These are phyloP conservation scores for Neurospora sublineolata DNA, from an alignment of 495 filamentous ascomycete species.

Conservation along the genomic window DNA sequence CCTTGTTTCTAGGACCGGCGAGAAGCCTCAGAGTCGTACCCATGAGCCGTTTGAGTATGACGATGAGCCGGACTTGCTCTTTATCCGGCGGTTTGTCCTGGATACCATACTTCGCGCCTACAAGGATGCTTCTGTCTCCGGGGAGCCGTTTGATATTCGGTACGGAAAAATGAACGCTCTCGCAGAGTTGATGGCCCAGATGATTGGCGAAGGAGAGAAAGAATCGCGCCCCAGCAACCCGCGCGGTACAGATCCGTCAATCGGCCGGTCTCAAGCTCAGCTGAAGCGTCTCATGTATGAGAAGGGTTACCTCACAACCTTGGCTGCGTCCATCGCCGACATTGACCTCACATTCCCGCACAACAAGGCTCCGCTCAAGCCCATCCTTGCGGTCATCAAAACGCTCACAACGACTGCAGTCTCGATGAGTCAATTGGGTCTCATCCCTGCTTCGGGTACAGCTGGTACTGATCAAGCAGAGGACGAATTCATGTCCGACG, in stretches of 20 bases:
- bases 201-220: slow-evolving; percentile 71
- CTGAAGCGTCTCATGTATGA: slow-evolving; percentile 95
- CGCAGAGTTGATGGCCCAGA: slow-evolving; percentile 84
- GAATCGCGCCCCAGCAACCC: slow-evolving; percentile 28
- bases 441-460: slow-evolving; percentile 48
- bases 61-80: slow-evolving; percentile 78
- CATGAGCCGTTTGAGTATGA: slow-evolving; percentile 49
- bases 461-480: slow-evolving; percentile 44
- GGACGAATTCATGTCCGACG: slow-evolving; percentile 70
- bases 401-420: slow-evolving; percentile 80
- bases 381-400: slow-evolving; percentile 82
- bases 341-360: slow-evolving; percentile 91
- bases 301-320: slow-evolving; percentile 78
- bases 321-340: slow-evolving; percentile 89
- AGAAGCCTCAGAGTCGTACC: slow-evolving; percentile 44
- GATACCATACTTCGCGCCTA: slow-evolving; percentile 88
- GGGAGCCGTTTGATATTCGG: slow-evolving; percentile 70
- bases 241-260: slow-evolving; percentile 21
- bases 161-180: slow-evolving; percentile 77
- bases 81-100: slow-evolving; percentile 86
- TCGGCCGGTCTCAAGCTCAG: slow-evolving; percentile 49
- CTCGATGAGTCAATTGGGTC: slow-evolving; percentile 68
- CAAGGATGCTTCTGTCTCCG: slow-evolving; percentile 72
- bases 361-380: slow-evolving; percentile 87
- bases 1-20: slow-evolving; percentile 76